Base-by-base conservation (phyloP, 371 early-diverging fungal species). In the Blastocladiella emersonii region DNA sequence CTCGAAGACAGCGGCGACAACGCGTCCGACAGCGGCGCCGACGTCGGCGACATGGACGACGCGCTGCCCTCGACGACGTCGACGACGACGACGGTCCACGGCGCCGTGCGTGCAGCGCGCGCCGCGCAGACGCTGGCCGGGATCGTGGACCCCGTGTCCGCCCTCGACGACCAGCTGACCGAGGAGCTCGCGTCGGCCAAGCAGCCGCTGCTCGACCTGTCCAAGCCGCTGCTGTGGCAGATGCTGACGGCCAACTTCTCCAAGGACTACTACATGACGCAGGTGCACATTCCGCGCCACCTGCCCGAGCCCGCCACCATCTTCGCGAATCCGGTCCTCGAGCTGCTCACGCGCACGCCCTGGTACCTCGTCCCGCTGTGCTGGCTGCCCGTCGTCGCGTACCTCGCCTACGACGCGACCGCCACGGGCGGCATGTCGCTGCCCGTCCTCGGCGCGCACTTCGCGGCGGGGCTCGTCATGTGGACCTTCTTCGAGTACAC, bases 301-400 rank as follows among this genome's bases (percentile, higher is more conserved):
- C 64, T 85, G 60, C 78, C 84, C 34, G 69, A 78, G 27, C 85
- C 94, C 19, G 91, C 94, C 1, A 79, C 82, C 43, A 78, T 93
- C 63, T 95, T 95, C 72, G 85, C 79, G n/a, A 77, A 78, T 39
- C 63, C 70, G 39, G 68, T 79, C 62, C 76, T 94, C 34, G 96
- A 95, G 67, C 65, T 83, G 53, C 77, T 95, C 27, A 84, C 91
- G 30, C 79, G 82, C 60, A 95, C 95, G 10, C 90, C 91, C 12
- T 95, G 96, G 96, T 94, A 78, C 68, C 80, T 90, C 19, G 83
- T 95, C n/a, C 95, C 95, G 10, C 55, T 86, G 0, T 70, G 92
- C 53, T 95, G 95, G 95, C 34, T 80, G 41, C 96, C 96, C 12
- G 78, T 89, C 36, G 74, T 79, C 7, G 64, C 63, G 32, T 63